These are phyloP conservation scores for Plantago elongata DNA, from an alignment of 257 asterid genomes.

Conservation along the genomic window DNA sequence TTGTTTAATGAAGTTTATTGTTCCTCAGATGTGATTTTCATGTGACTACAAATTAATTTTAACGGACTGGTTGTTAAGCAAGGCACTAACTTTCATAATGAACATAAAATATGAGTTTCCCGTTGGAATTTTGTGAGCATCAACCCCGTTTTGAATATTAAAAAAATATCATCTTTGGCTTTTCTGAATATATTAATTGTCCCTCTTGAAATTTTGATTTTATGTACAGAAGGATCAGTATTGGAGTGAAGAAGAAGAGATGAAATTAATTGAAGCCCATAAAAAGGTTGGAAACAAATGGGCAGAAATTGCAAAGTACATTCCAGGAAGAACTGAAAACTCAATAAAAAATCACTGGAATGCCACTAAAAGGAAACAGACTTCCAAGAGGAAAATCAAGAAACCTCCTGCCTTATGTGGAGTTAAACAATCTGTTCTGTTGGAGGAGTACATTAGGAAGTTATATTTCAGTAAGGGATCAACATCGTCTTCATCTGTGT, in stretches of 20 bases:
- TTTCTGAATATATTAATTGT: too few species aligned
- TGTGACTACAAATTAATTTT: constrained; percentile 7
- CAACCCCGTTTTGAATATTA: too few species aligned
- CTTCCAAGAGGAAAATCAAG: constrained; percentile 38
- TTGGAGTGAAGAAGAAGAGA: constrained; percentile 79
- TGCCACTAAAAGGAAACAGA: constrained; percentile 57
- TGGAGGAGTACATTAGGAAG: constrained; percentile 55
- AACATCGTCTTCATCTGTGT: constrained; percentile 1
- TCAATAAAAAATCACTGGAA: constrained; percentile 89
- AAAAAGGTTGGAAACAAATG: constrained; percentile 53
- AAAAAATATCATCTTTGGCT: too few species aligned
- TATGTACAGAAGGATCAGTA: constrained; percentile 40
- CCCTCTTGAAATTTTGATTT: background rate
- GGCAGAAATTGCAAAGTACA: constrained; percentile 65
- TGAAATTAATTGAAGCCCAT: constrained; percentile 48
- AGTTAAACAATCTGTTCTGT: constrained; percentile 28
- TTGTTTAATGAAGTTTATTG: background rate
- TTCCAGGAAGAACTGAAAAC: constrained; percentile 78
- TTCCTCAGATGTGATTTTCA: constrained; percentile 4
- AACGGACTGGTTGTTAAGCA: constrained; percentile 23
- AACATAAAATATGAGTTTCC: background rate
- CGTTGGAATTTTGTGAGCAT: constrained; percentile 18
- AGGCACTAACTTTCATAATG: constrained; percentile 27
- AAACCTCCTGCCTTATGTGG: constrained; percentile 23
- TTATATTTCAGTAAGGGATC: constrained; percentile 18